Conservation (phyloP, 2,329 filamentous ascomycete species). For the Elsinoe perseae region DNA sequence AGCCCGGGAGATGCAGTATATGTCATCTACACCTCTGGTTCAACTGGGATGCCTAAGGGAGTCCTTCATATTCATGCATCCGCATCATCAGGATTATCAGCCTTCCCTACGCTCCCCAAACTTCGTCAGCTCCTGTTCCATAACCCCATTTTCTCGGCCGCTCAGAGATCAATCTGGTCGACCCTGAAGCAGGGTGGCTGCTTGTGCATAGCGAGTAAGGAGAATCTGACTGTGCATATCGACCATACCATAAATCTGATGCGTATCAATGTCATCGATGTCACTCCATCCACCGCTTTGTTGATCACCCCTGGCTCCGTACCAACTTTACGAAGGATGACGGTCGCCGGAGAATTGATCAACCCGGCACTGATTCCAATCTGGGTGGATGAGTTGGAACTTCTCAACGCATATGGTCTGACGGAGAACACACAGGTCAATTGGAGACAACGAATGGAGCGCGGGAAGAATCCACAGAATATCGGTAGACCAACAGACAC, state of each 20-base stretch:
- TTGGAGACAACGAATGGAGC: background rate
- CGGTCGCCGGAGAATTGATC: background rate
- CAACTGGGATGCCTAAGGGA: background rate
- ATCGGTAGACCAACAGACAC: background rate
- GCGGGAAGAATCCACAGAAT: background rate
- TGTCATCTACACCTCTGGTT: background rate
- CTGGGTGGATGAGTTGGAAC: background rate
- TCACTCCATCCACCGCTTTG: background rate
- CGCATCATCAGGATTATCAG: background rate
- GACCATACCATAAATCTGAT: background rate
- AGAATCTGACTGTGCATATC: background rate
- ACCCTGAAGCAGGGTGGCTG: background rate
- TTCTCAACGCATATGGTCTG: background rate
- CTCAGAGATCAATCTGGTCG: constrained; percentile 18
- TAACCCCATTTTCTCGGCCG: constrained; percentile 13
- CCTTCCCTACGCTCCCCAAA: background rate
- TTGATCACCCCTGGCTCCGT: background rate
- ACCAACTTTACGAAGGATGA: background rate
- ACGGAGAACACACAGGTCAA: background rate
- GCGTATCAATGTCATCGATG: background rate
- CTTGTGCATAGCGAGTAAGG: background rate
- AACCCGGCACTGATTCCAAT: background rate
- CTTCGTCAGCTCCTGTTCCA: background rate
- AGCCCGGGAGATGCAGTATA: background rate
- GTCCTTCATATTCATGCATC: background rate